A percentile compares a stretch with the other conserved stretches of the same genome.
These are phyloP conservation scores for Hypomontagnella submonticulosa DNA, from an alignment of 495 filamentous ascomycete species.

Conservation along the genomic window DNA sequence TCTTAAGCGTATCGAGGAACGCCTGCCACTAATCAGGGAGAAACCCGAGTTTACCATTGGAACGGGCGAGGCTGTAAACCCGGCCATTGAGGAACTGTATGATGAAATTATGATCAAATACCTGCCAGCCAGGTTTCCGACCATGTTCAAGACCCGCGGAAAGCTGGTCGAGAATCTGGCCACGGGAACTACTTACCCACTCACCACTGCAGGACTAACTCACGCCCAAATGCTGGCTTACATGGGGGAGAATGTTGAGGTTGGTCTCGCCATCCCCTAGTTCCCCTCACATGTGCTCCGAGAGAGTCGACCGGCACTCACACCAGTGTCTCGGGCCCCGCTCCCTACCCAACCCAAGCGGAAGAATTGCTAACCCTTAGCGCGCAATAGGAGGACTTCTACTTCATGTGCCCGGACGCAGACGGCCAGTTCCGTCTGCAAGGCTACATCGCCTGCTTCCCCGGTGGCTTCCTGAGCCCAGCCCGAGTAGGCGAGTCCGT, in stretches of 20 bases:
- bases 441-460: constrained; percentile 42
- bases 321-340: too few species aligned
- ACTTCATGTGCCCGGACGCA: constrained; percentile 38
- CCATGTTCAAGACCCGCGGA: constrained; percentile 30
- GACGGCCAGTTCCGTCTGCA: constrained; percentile 33
- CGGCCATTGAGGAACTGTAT: constrained; percentile 37
- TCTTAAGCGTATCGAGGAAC: constrained; percentile 26
- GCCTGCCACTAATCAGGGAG: constrained; percentile 19
- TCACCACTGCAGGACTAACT: constrained; percentile 18
- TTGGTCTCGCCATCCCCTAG: background rate
- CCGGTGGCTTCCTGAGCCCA: constrained; percentile 37
- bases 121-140: constrained; percentile 34
- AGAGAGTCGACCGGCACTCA: too few species aligned
- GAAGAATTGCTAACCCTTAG: background rate
- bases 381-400: constrained; percentile 33
- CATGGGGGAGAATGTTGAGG: constrained; percentile 39
- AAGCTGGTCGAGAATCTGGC: constrained; percentile 29
- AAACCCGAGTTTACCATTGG: constrained; percentile 38
- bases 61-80: constrained; percentile 28
- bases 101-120: constrained; percentile 40
- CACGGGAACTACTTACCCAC: constrained; percentile 25
- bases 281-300: background rate
- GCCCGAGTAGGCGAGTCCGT: constrained; percentile 36
- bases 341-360: background rate
- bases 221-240: constrained; percentile 32